These are phyloP conservation scores for Exidia glandulosa DNA, from an alignment of 768 basidiomycete genomes.

Conservation along the genomic window DNA sequence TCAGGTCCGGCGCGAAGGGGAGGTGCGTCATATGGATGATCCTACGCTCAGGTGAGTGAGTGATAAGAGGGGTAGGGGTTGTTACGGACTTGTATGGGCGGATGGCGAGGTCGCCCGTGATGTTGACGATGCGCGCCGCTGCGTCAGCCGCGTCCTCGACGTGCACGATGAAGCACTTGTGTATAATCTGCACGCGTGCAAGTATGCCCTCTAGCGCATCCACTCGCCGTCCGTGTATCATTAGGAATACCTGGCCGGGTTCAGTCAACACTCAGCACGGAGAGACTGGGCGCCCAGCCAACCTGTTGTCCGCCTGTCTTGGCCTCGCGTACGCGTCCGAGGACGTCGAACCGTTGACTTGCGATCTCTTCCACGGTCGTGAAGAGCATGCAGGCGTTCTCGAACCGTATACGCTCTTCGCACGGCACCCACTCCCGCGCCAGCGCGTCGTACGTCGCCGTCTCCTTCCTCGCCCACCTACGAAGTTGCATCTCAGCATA, in stretches of 20 bases:
- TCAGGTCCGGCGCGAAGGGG: not conserved
- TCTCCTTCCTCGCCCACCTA: not conserved
- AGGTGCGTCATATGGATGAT: not conserved
- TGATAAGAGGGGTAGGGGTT: not conserved
- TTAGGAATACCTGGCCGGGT: not conserved
- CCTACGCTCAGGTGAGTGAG: not conserved
- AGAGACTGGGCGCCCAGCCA: not conserved
- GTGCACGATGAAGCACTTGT: conserved; percentile 3
- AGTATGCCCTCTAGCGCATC: not conserved
- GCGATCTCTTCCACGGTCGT: not conserved
- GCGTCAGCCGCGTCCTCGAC: not conserved
- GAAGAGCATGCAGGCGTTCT: not conserved
- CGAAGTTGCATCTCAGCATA: no score
- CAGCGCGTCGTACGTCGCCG: not conserved
- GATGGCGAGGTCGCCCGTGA: not conserved
- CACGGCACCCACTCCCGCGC: not conserved
- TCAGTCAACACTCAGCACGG: no score
- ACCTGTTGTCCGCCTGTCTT: not conserved
- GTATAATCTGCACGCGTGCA: not conserved
- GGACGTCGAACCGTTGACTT: not conserved
- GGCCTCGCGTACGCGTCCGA: not conserved
- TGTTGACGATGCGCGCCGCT: not conserved
- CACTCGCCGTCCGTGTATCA: not conserved
- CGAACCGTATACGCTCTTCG: not conserved
- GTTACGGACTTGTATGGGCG: not conserved